Percentiles rank a stretch among this genome's conserved stretches.
Evolutionary conservation across 257 asterid genomes (phyloP).

Genomic region (Eustoma russellianum): DNA sequence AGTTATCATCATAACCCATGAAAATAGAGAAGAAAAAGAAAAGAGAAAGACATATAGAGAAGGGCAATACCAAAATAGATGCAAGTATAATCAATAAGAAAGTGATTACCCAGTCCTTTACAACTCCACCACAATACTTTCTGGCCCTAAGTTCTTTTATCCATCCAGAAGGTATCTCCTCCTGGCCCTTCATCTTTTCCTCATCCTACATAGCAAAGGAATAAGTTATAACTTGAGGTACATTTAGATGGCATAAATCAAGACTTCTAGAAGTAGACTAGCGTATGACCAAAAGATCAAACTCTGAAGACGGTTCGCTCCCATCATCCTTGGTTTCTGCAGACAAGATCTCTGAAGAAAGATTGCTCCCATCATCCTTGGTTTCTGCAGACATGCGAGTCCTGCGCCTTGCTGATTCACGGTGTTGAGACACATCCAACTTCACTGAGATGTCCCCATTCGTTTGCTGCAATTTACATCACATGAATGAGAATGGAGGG

Average conservation of each 20-base stretch:
- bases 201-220: conserved; percentile 12
- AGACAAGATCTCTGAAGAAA: background rate
- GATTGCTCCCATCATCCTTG: background rate
- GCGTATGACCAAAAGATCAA: conserved; percentile 12
- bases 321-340: conserved; percentile 6
- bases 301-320: conserved; percentile 3
- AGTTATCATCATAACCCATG: background rate
- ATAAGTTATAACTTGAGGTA: background rate
- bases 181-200: conserved; percentile 17
- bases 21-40: background rate
- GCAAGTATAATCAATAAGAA: background rate
- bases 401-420: conserved; percentile 6
- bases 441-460: conserved; percentile 1
- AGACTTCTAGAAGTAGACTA: background rate
- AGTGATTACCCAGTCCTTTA: conserved; percentile 47
- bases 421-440: conserved; percentile 3
- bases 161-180: conserved; percentile 74
- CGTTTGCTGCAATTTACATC: conserved; percentile 7
- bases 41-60: background rate
- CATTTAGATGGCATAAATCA: conserved; percentile 3
- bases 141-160: conserved; percentile 38
- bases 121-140: conserved; percentile 27
- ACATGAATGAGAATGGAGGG: background rate
- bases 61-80: background rate
- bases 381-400: conserved; percentile 7